A percentile compares a stretch with the other conserved stretches of the same genome.
phyloP scores from a whole-genome alignment of 306 rosid species.

The Mucuna pruriens region DNA sequence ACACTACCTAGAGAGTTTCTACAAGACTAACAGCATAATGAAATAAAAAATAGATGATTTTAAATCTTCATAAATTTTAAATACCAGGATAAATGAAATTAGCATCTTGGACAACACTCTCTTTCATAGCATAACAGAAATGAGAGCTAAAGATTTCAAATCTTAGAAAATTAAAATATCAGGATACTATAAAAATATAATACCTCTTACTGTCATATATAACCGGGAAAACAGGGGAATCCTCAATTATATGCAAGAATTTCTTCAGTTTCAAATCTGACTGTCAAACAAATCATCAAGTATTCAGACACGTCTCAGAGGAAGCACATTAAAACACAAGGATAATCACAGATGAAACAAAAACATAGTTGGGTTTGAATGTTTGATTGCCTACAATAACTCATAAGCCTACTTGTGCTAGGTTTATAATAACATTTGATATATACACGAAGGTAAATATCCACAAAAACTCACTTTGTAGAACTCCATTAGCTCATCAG shows the following conservation, averaged over 20 bases:
- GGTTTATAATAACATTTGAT: background rate
- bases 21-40: background rate
- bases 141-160: conserved; percentile 32
- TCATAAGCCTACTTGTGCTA: conserved; percentile 1
- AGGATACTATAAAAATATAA: conserved; percentile 5
- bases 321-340: background rate
- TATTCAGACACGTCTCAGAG: conserved; percentile 15
- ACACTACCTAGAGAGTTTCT: background rate
- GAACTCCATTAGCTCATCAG: conserved; percentile 89
- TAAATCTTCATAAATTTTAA: background rate
- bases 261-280: conserved; percentile 96
- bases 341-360: background rate
- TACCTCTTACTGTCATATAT: conserved; percentile 81
- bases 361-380: conserved; percentile 3
- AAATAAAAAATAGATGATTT: background rate
- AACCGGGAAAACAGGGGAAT: conserved; percentile 80
- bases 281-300: conserved; percentile 55
- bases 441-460: conserved; percentile 12
- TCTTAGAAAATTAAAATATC: background rate
- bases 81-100: background rate
- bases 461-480: conserved; percentile 74
- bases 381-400: background rate
- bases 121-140: background rate
- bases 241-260: conserved; percentile 91
- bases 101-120: conserved; percentile 21